phyloP scores from a whole-genome alignment of 441 rosid genomes.

The Mallotus japonicus region DNA sequence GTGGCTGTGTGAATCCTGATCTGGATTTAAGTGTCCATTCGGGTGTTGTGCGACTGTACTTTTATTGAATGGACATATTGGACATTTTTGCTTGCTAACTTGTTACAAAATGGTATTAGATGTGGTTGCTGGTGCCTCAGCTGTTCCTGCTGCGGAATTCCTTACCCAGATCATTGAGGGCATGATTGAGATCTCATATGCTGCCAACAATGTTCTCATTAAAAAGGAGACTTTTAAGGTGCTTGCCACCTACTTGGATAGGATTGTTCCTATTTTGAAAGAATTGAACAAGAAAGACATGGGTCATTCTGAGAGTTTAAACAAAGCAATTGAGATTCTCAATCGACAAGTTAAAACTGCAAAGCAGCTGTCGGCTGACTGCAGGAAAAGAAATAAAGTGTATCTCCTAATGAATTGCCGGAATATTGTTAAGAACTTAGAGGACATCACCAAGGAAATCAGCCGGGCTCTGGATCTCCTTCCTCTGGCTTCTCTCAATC shows the following conservation, averaged over 20 bases:
- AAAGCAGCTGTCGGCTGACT: constrained; percentile 43
- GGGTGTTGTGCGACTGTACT: constrained; percentile 7
- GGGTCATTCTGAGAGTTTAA: constrained; percentile 38
- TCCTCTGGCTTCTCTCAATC: constrained; percentile 52
- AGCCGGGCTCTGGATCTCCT: constrained; percentile 51
- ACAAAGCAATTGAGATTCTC: constrained; percentile 45
- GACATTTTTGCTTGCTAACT: constrained; percentile 26
- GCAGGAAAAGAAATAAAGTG: constrained; percentile 50
- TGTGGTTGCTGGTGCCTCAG: constrained; percentile 29
- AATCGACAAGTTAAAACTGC: constrained; percentile 47
- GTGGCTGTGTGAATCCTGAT: constrained; percentile 9
- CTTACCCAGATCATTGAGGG: constrained; percentile 45
- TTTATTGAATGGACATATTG: constrained; percentile 17
- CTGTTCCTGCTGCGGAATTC: constrained; percentile 41
- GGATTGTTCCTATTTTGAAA: constrained; percentile 48
- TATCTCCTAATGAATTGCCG: constrained; percentile 61
- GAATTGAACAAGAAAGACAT: constrained; percentile 42
- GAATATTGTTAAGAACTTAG: constrained; percentile 37
- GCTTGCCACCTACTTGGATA: constrained; percentile 45
- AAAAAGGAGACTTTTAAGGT: constrained; percentile 52
- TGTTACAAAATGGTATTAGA: constrained; percentile 43
- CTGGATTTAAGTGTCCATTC: constrained; percentile 11
- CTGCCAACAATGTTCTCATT: constrained; percentile 42
- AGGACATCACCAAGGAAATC: constrained; percentile 42
- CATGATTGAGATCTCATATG: constrained; percentile 37